Base-by-base conservation (phyloP, 768 basidiomycete genomes). In the Tubosaeta brunneosetosa region DNA sequence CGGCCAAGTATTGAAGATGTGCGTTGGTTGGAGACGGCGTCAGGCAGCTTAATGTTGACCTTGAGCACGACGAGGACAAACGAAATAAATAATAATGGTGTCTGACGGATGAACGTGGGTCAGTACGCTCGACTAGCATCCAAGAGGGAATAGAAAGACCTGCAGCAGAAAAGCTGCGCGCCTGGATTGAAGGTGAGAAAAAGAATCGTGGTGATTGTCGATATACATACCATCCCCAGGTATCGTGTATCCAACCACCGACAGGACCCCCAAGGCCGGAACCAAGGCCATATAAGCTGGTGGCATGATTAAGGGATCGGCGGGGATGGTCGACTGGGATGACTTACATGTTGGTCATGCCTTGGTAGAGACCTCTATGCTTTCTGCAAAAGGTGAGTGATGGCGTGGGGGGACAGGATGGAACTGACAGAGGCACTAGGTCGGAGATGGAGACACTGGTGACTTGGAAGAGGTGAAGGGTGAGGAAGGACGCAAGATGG, bases 291-390 rank as follows among this genome's bases (percentile, higher is more conserved):
- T 83, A 95, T 56, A 91, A 67, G 69, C 90, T 92, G 61, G 58
- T 38, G 51, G 2, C 47, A 52, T 38, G 6, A 8, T 17, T 53
- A 8, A 57, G 56, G 44, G 52, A 50, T 47, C 38, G 63, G 51
- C n/a, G 22, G 44, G 44, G 33, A 40, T 6, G 14, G 40, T 12
- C 32, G 26, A 40, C 38, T 43, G 40, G 27, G 50, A 8, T 2
- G 32, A 65, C 82, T 59, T 74, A 91, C 90, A 93, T 82, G 65
- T 93, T 93, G 32, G 87, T 85, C 76, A 92, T 78, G 51, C 94
- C 94, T 68, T 98, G 95, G 64, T 93, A 95, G 9, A 95, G 70
- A 2, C 92, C 94, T 49, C 94, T 79, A 55, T 91, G 85, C 65
- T 87, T 86, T 61, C 90, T 92, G 62, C 29, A 29, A 36, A 37